Percentiles rank a stretch among this genome's conserved stretches.
Evolutionary conservation across 176 grass and related monocot genomes (phyloP).

Genomic region (Ensete glaucum): DNA sequence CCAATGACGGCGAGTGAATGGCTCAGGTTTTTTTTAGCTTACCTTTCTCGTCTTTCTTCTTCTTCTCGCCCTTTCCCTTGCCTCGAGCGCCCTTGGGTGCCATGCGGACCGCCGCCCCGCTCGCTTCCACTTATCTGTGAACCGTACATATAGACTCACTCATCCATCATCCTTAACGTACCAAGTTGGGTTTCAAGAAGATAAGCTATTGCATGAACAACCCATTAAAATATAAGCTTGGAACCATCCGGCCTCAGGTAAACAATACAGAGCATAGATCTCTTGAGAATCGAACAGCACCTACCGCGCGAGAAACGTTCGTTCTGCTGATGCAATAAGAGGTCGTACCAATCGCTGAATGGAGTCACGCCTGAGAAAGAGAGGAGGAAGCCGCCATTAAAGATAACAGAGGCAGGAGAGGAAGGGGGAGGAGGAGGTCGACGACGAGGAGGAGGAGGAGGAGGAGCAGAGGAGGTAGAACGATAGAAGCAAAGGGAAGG

Average conservation of each 20-base stretch:
- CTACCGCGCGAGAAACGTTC: too few species aligned
- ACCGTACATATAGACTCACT: too few species aligned
- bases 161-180: too few species aligned
- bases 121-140: background rate
- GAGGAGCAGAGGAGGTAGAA: background rate
- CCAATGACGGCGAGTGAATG: background rate
- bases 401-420: background rate
- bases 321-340: too few species aligned
- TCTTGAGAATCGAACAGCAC: too few species aligned
- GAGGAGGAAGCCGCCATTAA: constrained; percentile 19
- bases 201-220: too few species aligned
- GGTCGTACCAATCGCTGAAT: too few species aligned
- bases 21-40: background rate
- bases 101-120: constrained; percentile 26
- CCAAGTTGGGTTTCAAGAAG: too few species aligned
- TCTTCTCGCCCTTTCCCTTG: constrained; percentile 75
- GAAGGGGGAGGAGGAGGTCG: background rate
- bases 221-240: too few species aligned
- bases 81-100: constrained; percentile 84
- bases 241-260: background rate
- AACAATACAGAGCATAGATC: too few species aligned
- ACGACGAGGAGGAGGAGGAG: too few species aligned
- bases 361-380: background rate
- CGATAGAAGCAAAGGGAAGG: background rate
- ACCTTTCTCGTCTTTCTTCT: constrained; percentile 99